Percentiles rank a stretch among this genome's conserved stretches.
Evolutionary conservation across 2,329 filamentous ascomycete genomes (phyloP).

Genomic region (Cladosporium colombiae): DNA sequence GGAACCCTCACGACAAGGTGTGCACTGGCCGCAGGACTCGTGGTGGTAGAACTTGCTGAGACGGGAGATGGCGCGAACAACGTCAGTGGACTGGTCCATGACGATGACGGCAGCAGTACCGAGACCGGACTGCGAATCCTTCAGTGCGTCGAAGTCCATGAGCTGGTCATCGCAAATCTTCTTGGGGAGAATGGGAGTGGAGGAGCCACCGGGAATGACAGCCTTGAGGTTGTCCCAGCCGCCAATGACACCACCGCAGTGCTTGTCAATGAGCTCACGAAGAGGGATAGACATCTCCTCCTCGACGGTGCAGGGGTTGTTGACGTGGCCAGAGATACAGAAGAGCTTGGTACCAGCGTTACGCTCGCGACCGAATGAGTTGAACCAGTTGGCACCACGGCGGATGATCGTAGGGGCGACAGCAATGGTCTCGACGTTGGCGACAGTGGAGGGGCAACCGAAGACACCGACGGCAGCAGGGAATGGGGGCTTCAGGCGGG

Average conservation of each 20-base stretch:
- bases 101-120: constrained; percentile 97
- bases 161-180: constrained; percentile 87
- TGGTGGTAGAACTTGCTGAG: constrained; percentile 97
- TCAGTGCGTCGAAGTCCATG: constrained; percentile 98
- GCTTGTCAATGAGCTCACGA: constrained; percentile 93
- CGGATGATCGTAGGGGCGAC: constrained; percentile 95
- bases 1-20: constrained; percentile 97
- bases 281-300: constrained; percentile 99
- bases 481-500: constrained; percentile 97
- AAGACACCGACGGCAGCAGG: constrained; percentile 96
- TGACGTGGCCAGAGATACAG: constrained; percentile 98
- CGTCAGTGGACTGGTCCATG: constrained; percentile 97
- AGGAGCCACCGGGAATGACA: constrained; percentile 93
- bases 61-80: constrained; percentile 89
- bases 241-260: constrained; percentile 93
- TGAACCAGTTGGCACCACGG: constrained; percentile 90
- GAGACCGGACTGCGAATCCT: constrained; percentile 95
- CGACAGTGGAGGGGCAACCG: constrained; percentile 95
- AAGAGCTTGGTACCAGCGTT: constrained; percentile 98
- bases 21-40: constrained; percentile 98
- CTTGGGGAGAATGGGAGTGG: constrained; percentile 93
- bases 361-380: constrained; percentile 87
- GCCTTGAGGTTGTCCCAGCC: constrained; percentile 98
- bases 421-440: constrained; percentile 96
- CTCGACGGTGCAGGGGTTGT: constrained; percentile 96